Evolutionary conservation across 306 rosid genomes (phyloP).

Genomic region (Vicia faba): DNA sequence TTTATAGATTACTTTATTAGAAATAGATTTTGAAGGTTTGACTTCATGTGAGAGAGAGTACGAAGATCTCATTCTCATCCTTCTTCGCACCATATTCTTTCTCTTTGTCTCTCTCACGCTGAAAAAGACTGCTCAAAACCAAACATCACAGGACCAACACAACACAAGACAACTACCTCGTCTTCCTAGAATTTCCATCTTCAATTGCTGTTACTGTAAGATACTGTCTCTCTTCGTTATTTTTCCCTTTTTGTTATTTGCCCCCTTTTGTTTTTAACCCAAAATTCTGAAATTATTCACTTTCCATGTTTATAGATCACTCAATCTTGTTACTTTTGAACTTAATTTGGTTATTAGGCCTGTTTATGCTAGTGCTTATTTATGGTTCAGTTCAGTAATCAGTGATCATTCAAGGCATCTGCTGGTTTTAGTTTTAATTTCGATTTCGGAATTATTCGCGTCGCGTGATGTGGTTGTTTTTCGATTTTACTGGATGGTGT

Average conservation of each 20-base stretch:
- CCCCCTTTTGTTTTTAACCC: slow-evolving; percentile 35
- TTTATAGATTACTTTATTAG: background rate
- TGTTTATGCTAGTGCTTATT: slow-evolving; percentile 19
- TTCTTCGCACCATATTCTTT: slow-evolving; percentile 43
- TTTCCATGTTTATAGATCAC: slow-evolving; percentile 44
- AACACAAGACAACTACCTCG: slow-evolving; percentile 25
- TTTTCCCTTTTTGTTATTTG: slow-evolving; percentile 22
- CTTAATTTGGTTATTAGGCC: slow-evolving; percentile 6
- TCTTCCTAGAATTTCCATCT: slow-evolving; percentile 27
- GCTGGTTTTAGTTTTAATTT: background rate
- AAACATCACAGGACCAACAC: slow-evolving; percentile 19
- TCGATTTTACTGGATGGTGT: slow-evolving; percentile 25
- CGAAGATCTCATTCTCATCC: slow-evolving; percentile 57
- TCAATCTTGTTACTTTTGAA: slow-evolving; percentile 43
- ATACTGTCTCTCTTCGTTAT: slow-evolving; percentile 1
- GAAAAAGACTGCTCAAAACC: slow-evolving; percentile 45
- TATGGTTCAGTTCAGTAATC: slow-evolving; percentile 23
- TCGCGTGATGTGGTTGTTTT: background rate
- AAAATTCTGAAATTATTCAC: background rate
- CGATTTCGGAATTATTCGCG: background rate
- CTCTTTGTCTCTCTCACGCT: slow-evolving; percentile 49
- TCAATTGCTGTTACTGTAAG: slow-evolving; percentile 56
- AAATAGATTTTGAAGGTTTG: slow-evolving; percentile 48
- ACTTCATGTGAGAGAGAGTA: slow-evolving; percentile 39
- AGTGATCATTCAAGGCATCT: background rate